Conservation (phyloP, 306 rosid genomes). For the Cucumis hystrix region DNA sequence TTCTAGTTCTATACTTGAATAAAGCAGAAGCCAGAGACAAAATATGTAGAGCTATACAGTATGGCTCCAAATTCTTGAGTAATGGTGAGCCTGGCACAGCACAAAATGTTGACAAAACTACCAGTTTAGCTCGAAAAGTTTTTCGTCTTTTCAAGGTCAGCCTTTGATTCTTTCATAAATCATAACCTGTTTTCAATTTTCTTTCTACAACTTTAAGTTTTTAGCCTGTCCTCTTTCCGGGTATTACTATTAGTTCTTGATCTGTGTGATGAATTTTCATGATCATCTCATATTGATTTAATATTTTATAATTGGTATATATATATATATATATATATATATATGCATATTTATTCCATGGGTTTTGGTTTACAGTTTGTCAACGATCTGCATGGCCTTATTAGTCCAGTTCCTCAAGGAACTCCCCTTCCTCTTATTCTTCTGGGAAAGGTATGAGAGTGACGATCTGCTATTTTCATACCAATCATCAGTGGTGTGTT, state of each 20-base stretch:
- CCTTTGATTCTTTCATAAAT: not conserved
- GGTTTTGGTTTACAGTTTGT: conserved; percentile 46
- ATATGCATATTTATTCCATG: not conserved
- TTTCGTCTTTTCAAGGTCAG: conserved; percentile 94
- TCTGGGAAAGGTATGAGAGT: conserved; percentile 59
- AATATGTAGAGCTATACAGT: conserved; percentile 94
- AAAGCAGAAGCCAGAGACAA: conserved; percentile 99
- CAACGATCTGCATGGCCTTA: conserved; percentile 61
- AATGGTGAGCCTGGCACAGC: conserved; percentile 86
- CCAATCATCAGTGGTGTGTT: not conserved
- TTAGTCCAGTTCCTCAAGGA: conserved; percentile 70
- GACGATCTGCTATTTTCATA: not conserved
- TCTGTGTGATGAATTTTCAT: not conserved
- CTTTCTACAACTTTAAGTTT: not conserved
- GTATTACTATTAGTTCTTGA: not conserved
- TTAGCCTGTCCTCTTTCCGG: not conserved
- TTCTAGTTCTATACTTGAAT: conserved; percentile 68
- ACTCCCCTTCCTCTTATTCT: conserved; percentile 74
- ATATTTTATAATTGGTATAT: not conserved
- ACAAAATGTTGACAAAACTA: conserved; percentile 84
- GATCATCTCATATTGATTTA: not conserved
- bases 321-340: not conserved
- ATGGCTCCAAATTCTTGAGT: conserved; percentile 91
- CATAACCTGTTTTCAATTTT: not conserved
- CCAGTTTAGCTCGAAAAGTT: conserved; percentile 94